phyloP scores from a whole-genome alignment of 2,329 filamentous ascomycete genomes.

The Fusarium zealandicum region DNA sequence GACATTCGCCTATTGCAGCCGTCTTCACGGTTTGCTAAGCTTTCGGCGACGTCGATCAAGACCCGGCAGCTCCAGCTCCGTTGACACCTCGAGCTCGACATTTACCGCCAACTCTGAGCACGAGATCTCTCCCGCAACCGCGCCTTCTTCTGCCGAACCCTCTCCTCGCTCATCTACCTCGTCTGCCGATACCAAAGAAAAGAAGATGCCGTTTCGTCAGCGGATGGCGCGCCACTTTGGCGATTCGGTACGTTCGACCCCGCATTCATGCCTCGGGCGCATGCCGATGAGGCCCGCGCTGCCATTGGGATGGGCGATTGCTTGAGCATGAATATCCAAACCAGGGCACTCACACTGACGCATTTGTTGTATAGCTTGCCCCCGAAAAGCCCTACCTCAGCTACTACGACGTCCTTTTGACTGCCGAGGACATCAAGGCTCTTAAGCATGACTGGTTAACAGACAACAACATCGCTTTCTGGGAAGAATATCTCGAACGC shows the following conservation, averaged over 20 bases:
- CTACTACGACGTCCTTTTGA: conserved; percentile 63
- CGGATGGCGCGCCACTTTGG: conserved; percentile 57
- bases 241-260: conserved; percentile 52
- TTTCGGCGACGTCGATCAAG: conserved; percentile 37
- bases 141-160: conserved; percentile 18
- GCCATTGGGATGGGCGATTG: conserved; percentile 19
- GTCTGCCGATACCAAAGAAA: conserved; percentile 28
- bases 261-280: conserved; percentile 17
- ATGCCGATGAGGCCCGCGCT: conserved; percentile 13
- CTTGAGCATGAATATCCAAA: conserved; percentile 13
- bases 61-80: conserved; percentile 34
- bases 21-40: conserved; percentile 32
- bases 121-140: conserved; percentile 26
- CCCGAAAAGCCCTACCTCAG: conserved; percentile 50
- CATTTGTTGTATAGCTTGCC: conserved; percentile 53
- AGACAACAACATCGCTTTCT: conserved; percentile 97
- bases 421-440: conserved; percentile 85
- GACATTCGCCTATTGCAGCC: conserved; percentile 28
- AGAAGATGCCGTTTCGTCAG: conserved; percentile 50
- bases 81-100: conserved; percentile 30
- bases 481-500: conserved; percentile 95
- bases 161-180: conserved; percentile 22
- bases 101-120: conserved; percentile 34
- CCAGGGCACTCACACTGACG: conserved; percentile 17
- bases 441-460: conserved; percentile 95